phyloP scores from a whole-genome alignment of 495 filamentous ascomycete genomes.

The Viridothelium virens region DNA sequence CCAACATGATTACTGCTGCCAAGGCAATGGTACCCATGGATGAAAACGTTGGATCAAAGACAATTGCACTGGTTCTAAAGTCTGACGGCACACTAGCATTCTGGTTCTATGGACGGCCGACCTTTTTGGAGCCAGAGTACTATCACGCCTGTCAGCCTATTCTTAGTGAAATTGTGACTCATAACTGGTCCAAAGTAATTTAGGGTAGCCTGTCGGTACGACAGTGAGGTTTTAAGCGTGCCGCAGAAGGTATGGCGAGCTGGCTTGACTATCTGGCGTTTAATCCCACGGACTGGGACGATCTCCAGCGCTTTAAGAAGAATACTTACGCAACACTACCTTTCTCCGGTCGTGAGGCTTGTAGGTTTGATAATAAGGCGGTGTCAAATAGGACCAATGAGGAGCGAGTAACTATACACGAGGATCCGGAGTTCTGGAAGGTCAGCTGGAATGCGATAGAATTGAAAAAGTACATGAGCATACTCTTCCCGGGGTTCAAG shows the following conservation, averaged over 20 bases:
- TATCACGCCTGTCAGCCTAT: background rate
- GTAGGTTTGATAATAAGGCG: background rate
- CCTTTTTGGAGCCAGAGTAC: background rate
- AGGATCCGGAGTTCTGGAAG: background rate
- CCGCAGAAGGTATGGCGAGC: conserved; percentile 22
- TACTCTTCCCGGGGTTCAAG: conserved; percentile 1
- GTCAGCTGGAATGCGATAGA: background rate
- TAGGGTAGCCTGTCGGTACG: conserved; percentile 14
- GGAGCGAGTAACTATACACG: background rate
- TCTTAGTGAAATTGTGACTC: conserved; percentile 23
- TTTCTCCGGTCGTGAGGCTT: conserved; percentile 18
- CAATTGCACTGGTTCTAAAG: background rate
- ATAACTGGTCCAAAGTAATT: conserved; percentile 22
- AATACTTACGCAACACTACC: conserved; percentile 23
- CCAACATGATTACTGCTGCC: background rate
- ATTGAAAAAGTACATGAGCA: background rate
- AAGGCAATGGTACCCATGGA: background rate
- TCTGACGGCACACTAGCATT: background rate
- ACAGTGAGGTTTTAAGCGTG: conserved; percentile 12
- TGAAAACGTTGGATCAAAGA: background rate
- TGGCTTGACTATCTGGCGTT: conserved; percentile 30
- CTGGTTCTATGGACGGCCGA: background rate
- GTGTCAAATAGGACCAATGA: background rate
- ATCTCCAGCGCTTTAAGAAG: conserved; percentile 28
- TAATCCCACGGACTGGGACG: conserved; percentile 19